These are phyloP conservation scores for Xylariaceae sp. DNA, from an alignment of 2,329 filamentous ascomycete genomes.

Conservation along the genomic window DNA sequence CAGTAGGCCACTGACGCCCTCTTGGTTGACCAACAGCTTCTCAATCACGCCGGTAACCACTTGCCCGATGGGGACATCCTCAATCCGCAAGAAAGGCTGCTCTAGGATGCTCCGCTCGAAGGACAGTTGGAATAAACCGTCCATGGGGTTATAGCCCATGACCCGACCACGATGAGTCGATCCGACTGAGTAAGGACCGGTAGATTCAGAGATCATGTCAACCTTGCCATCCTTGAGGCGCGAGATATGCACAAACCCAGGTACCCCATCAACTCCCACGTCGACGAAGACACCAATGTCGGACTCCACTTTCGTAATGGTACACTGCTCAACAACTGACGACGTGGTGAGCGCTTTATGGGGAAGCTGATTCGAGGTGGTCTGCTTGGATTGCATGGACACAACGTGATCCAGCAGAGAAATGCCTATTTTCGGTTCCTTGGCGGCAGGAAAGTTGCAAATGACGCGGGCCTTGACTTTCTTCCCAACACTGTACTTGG, in stretches of 20 bases:
- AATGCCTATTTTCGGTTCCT: constrained; percentile 76
- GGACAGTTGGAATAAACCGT: constrained; percentile 79
- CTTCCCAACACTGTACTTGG: constrained; percentile 73
- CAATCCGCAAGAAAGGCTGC: constrained; percentile 82
- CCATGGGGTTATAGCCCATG: constrained; percentile 77
- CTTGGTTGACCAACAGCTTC: constrained; percentile 69
- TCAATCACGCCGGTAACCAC: constrained; percentile 78
- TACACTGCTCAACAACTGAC: constrained; percentile 68
- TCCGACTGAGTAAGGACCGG: constrained; percentile 70
- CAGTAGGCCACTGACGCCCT: constrained; percentile 74
- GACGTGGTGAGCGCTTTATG: constrained; percentile 61
- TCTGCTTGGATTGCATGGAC: constrained; percentile 45
- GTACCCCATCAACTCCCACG: constrained; percentile 57
- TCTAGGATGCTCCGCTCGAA: constrained; percentile 76
- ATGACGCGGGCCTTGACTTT: constrained; percentile 83
- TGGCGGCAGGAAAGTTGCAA: constrained; percentile 74
- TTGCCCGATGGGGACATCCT: constrained; percentile 77
- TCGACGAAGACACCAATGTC: constrained; percentile 76
- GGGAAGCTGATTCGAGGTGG: constrained; percentile 37
- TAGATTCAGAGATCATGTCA: constrained; percentile 68
- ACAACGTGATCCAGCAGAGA: constrained; percentile 82
- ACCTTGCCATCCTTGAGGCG: constrained; percentile 84
- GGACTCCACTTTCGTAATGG: constrained; percentile 70
- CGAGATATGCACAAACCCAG: constrained; percentile 94
- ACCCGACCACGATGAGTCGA: constrained; percentile 76